Evolutionary conservation across 768 basidiomycete genomes (phyloP), one percentile per base, ranked within the genome.

Genomic region (Suillus subalutaceus): DNA sequence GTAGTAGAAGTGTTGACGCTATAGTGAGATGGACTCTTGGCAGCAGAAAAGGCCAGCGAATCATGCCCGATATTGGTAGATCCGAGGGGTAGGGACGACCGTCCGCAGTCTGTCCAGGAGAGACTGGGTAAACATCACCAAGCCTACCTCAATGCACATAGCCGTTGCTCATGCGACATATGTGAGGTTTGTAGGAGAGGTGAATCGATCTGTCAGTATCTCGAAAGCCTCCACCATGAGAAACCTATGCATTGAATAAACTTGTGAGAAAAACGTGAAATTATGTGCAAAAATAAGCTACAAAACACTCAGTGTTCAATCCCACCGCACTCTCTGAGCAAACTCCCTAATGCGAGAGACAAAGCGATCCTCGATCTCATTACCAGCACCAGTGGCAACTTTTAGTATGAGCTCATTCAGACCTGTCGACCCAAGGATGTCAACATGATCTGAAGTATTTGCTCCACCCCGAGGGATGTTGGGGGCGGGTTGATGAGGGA

Each of bases 371-470:
- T 85, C 73, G 38, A 96, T 80, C 72, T 93, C 89, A 66, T 92
- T 77, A 3, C 89, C 92, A 16, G 83, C 86, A 0, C 97, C 97
- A 6, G 94, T 90, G 38, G 91, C 96, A 8, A 97, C 90, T 77
- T 94, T 90, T 38, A 97, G 76, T 65, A 99, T 86, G n/a, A 97
- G 88, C 74, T 95, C 92, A 76, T 97, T 99, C 66, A 98, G 73
- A 15, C 85, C 84, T 0, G 88, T 90, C 12, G 93, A 90, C 8
- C 96, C 88, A 32, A 90, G 82, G 63, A 94, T 87, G 76, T 94
- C 96, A 41, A 98, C 89, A 72, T 97, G 94, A 74, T 97, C 94
- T 57, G 91, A 88, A 1, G 96, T 97, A 67, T 91, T 92, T 3
- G 96, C 93, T 1, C 96, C 97, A 48, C 97, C 97, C 37, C 97